phyloP scores from a whole-genome alignment of 306 rosid species.

The Castanea sativa region DNA sequence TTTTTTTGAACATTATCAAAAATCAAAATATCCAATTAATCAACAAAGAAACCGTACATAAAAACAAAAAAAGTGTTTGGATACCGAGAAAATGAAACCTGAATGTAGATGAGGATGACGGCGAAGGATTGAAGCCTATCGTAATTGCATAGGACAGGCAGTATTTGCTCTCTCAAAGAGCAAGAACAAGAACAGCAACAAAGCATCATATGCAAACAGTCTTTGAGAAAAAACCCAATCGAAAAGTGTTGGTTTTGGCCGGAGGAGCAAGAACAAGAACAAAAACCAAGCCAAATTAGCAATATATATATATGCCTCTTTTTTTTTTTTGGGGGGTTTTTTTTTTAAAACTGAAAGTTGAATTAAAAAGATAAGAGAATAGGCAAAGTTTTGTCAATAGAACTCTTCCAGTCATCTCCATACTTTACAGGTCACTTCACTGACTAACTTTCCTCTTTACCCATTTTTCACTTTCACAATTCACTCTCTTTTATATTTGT shows the following conservation, averaged over 20 bases:
- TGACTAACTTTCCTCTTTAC: too few relatives aligned
- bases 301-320: too few relatives aligned
- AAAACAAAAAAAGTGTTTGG: too few relatives aligned
- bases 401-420: constrained; percentile 50
- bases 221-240: too few relatives aligned
- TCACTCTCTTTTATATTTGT: not conserved
- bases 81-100: constrained; percentile 40
- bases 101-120: constrained; percentile 75
- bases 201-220: constrained; percentile 55
- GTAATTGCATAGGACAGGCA: constrained; percentile 83
- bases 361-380: too few relatives aligned
- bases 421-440: constrained; percentile 46
- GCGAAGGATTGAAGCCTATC: constrained; percentile 86
- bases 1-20: too few relatives aligned
- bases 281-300: too few relatives aligned
- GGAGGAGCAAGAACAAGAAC: too few relatives aligned
- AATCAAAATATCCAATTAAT: too few relatives aligned
- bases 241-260: too few relatives aligned
- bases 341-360: not conserved
- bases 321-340: too few relatives aligned
- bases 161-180: constrained; percentile 67
- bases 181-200: constrained; percentile 25
- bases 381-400: too few relatives aligned
- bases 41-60: not conserved
- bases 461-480: not conserved